Percentiles rank a stretch among this genome's conserved stretches.
Evolutionary conservation across 441 rosid species (phyloP).

Genomic region (Eugenia klotzschiana): DNA sequence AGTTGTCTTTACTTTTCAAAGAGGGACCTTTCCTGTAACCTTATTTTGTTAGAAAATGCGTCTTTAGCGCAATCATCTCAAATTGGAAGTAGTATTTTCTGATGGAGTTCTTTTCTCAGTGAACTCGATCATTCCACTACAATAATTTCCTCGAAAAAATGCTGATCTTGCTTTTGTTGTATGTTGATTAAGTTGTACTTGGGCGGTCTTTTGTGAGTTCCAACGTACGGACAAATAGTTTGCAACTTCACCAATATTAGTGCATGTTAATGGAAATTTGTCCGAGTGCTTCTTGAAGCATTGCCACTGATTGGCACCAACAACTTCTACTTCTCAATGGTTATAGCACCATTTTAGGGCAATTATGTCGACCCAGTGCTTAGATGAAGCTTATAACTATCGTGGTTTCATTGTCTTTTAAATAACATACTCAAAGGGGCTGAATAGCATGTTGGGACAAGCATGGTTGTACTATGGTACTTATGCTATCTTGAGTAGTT

Average conservation of each 20-base stretch:
- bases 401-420: background rate
- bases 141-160: background rate
- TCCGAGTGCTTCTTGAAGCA: background rate
- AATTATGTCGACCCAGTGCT: background rate
- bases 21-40: background rate
- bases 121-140: background rate
- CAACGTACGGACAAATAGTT: background rate
- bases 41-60: background rate
- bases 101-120: background rate
- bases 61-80: background rate
- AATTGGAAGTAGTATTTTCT: background rate
- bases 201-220: background rate
- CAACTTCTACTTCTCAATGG: background rate
- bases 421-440: background rate
- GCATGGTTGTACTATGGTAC: background rate
- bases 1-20: background rate
- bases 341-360: background rate
- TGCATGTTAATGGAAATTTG: background rate
- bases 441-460: background rate
- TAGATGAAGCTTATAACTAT: background rate
- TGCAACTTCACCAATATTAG: background rate
- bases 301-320: background rate
- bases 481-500: background rate
- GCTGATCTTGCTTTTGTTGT: background rate
- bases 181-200: background rate